Evolutionary conservation across 306 rosid species (phyloP), one percentile per base, ranked within the genome.

Genomic region (Quillaja saponaria): DNA sequence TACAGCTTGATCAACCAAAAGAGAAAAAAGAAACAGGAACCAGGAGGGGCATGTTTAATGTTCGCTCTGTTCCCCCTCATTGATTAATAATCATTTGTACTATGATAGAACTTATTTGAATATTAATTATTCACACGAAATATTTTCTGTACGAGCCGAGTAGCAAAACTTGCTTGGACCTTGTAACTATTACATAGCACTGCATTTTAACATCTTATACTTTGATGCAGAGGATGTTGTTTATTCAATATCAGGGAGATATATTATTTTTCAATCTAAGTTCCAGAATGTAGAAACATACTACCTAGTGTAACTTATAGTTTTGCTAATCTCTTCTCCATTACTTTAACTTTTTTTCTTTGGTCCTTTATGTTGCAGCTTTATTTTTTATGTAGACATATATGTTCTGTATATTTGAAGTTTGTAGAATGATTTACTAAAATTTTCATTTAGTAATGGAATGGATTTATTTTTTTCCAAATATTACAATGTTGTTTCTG

Each of bases 91-190:
- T 55, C 45, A 60, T 25, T 67, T 40, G 47, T 44, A 38, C 17
- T 14, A 4, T 71, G 44, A 56, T 48, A 14, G 47, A 58, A 5
- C 48, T 62, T 35, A 45, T 58, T 50, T 56, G 59, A 71, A 50
- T 50, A 4, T 46, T 12, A 34, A 28, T 63, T 12, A 37, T 56
- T 51, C 18, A 21, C 20, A 17, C 41, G 10, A 38, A 75, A 54
- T 25, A 17, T 15, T 60, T 68, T 41, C 8, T 10, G 6, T 10
- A 8, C 37, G 61, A 31, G 54, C 31, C 25, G 42, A 19, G 19
- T 18, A 6, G 28, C 25, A 58, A 50, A 33, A 25, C 46, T 45
- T 5, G 34, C 12, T 61, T 31, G 64, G 58, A 20, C 58, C 41
- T 37, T 10, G 8, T 21, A n/a, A 51, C 34, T 50, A 16, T 50